Evolutionary conservation across 495 filamentous ascomycete genomes (phyloP).

Genomic region (Trichoderma gamsii): DNA sequence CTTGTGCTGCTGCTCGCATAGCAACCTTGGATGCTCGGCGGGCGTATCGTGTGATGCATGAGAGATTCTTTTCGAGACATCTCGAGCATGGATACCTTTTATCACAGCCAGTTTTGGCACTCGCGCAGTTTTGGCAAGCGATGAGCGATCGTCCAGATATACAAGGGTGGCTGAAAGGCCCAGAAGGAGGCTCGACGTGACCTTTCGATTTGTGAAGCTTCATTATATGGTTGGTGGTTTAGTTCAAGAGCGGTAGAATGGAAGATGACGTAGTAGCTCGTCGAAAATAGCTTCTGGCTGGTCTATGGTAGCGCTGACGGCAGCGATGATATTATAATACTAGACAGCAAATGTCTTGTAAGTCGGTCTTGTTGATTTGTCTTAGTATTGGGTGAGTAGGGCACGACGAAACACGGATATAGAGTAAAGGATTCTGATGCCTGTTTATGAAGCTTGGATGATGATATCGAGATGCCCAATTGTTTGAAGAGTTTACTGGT

Average conservation of each 20-base stretch:
- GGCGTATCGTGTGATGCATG: slow-evolving; percentile 50
- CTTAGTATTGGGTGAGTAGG: too few relatives aligned
- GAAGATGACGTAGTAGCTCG: neutral
- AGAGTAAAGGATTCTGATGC: too few relatives aligned
- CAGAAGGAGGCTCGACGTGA: slow-evolving; percentile 35
- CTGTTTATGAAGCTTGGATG: neutral
- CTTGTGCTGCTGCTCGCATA: slow-evolving; percentile 33
- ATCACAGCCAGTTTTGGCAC: slow-evolving; percentile 62
- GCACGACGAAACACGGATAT: too few relatives aligned
- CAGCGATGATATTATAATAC: too few relatives aligned
- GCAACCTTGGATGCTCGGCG: slow-evolving; percentile 49
- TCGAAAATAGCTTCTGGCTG: too few relatives aligned
- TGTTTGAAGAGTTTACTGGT: neutral
- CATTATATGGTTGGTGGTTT: slow-evolving; percentile 43
- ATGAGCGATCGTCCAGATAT: slow-evolving; percentile 42
- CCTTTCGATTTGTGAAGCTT: slow-evolving; percentile 44
- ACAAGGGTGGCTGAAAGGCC: slow-evolving; percentile 26
- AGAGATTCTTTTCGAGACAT: slow-evolving; percentile 51
- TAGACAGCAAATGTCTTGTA: too few relatives aligned
- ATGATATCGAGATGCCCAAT: neutral
- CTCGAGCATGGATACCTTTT: slow-evolving; percentile 57
- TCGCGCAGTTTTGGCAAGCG: slow-evolving; percentile 54
- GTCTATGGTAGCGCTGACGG: too few relatives aligned
- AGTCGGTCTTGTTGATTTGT: too few relatives aligned
- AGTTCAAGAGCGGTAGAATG: slow-evolving; percentile 42